Percentiles rank a stretch among this genome's conserved stretches.
These are phyloP conservation scores for Chaetomium cochliodes DNA, from an alignment of 495 filamentous ascomycete species.

Conservation along the genomic window DNA sequence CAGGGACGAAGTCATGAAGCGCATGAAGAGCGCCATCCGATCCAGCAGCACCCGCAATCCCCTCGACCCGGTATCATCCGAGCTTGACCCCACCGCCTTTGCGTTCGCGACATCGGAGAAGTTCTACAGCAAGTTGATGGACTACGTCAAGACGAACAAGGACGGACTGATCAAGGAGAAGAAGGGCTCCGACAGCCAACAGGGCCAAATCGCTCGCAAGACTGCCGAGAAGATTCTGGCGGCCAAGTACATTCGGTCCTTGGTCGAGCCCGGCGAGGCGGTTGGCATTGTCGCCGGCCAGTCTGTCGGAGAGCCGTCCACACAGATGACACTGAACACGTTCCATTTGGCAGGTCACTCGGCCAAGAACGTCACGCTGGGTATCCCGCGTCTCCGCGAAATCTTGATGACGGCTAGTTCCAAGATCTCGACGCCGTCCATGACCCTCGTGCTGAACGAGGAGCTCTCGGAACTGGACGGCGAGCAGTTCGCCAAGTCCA, in stretches of 20 bases:
- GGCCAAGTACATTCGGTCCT: constrained; percentile 87
- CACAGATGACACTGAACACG: constrained; percentile 99
- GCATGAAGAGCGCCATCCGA: constrained; percentile 75
- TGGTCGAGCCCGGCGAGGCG: constrained; percentile 96
- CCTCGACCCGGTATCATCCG: constrained; percentile 70
- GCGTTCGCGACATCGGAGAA: constrained; percentile 86
- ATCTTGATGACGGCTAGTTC: constrained; percentile 96
- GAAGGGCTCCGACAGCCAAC: constrained; percentile 44
- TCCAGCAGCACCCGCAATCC: constrained; percentile 63
- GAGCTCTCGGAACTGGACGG: constrained; percentile 68
- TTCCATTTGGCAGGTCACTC: constrained; percentile 99
- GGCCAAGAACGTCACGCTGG: constrained; percentile 96
- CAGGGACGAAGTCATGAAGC: constrained; percentile 64
- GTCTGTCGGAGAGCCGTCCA: constrained; percentile 94
- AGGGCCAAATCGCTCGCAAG: constrained; percentile 58
- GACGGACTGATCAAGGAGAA: constrained; percentile 76
- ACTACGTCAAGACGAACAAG: constrained; percentile 75
- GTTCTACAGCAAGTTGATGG: constrained; percentile 59
- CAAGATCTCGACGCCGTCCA: constrained; percentile 83
- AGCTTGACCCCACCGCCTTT: constrained; percentile 71
- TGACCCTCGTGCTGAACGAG: constrained; percentile 78
- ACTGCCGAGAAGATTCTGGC: constrained; percentile 79
- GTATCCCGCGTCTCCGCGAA: constrained; percentile 95
- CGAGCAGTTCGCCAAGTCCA: constrained; percentile 84
- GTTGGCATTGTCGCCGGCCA: constrained; percentile 96